phyloP scores from a whole-genome alignment of 495 filamentous ascomycete species.

The Aspergillus bridgeri region DNA sequence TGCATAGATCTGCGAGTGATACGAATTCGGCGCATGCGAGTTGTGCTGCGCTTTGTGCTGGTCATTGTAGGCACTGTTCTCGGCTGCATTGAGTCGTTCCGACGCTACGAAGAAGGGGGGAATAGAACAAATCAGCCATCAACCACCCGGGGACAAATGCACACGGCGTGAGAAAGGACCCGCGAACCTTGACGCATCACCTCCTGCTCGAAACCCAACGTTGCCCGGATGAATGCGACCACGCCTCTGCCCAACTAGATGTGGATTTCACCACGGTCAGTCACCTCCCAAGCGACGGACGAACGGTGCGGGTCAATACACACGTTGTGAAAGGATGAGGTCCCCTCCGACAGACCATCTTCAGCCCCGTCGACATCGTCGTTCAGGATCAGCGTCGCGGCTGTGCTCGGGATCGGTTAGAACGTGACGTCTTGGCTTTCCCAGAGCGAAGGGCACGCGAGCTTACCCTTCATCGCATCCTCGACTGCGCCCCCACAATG shows the following conservation, averaged over 20 bases:
- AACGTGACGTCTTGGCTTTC: conserved; percentile 7
- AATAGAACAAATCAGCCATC: conserved; percentile 9
- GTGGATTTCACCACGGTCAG: neutral
- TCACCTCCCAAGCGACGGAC: neutral
- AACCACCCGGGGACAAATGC: neutral
- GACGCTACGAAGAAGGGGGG: conserved; percentile 48
- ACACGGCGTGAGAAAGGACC: conserved; percentile 6
- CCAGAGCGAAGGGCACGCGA: conserved; percentile 3
- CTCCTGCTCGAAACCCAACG: conserved; percentile 92
- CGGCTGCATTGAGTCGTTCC: conserved; percentile 70
- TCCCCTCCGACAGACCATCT: conserved; percentile 61
- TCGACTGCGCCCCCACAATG: conserved; percentile 44
- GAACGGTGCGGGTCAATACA: conserved; percentile 14
- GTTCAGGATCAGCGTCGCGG: conserved; percentile 72
- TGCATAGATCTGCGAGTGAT: conserved; percentile 65
- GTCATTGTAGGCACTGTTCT: conserved; percentile 71
- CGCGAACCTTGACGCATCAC: conserved; percentile 74
- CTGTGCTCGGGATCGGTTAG: conserved; percentile 23
- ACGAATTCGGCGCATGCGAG: conserved; percentile 43
- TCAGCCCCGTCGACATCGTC: conserved; percentile 92
- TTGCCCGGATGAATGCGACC: conserved; percentile 78
- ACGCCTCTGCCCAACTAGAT: conserved; percentile 72
- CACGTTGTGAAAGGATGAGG: conserved; percentile 88
- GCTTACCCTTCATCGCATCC: conserved; percentile 58
- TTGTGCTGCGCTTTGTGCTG: conserved; percentile 65